Evolutionary conservation across 1,139 yeast species (phyloP).

Genomic region (Sugiyamaella paludigena): DNA sequence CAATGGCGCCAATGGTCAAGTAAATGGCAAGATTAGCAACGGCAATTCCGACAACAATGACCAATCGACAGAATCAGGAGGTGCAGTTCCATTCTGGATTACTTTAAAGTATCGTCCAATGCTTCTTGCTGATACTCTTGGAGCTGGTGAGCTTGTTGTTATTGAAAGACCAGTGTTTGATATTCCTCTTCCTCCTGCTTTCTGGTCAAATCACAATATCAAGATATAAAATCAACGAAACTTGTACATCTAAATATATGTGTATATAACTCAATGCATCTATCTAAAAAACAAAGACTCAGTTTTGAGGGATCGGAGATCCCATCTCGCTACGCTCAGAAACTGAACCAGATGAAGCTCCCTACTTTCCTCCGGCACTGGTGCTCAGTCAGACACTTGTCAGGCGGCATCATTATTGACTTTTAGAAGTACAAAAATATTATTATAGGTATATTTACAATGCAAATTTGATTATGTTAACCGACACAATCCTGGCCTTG

Average conservation of each 20-base stretch:
- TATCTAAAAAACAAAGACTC: neutral
- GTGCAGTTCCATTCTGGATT: constrained; percentile 59
- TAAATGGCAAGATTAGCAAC: constrained; percentile 13
- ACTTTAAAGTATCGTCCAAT: constrained; percentile 77
- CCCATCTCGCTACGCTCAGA: too few relatives aligned
- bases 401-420: too few relatives aligned
- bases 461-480: neutral
- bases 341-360: neutral
- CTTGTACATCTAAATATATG: neutral
- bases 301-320: neutral
- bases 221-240: constrained; percentile 37
- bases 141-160: constrained; percentile 59
- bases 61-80: constrained; percentile 2
- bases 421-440: constrained; percentile 21
- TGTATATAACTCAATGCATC: constrained; percentile 1
- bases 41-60: neutral
- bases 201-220: constrained; percentile 63
- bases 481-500: neutral
- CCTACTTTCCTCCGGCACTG: neutral
- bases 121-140: constrained; percentile 58
- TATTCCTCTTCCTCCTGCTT: constrained; percentile 68
- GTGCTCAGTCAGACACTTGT: too few relatives aligned
- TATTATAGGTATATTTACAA: neutral
- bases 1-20: constrained; percentile 10
- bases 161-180: constrained; percentile 74